Base-by-base conservation (phyloP, 371 early-diverging fungal species). In the Apophysomyces trapeziformis region DNA sequence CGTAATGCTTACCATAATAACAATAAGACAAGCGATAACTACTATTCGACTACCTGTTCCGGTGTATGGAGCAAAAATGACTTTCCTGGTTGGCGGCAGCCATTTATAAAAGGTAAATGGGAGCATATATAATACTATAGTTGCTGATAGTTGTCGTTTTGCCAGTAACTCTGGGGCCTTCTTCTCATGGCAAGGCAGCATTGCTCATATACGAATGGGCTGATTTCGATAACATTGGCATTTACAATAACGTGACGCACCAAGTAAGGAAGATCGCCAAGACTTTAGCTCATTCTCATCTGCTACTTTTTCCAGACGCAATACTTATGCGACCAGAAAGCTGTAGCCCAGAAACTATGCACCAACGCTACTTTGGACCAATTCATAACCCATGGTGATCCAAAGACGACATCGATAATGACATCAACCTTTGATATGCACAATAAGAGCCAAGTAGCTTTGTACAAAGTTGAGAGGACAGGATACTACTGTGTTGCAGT, bases 401-500 rank as follows among this genome's bases (percentile, higher is more conserved):
- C 44, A 8, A 71, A 75, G 14, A 72, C 69, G 7, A 72, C 80
- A 2, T 79, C 81, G 13, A 78, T 87, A 46, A 61, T 72, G 26
- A 81, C 85, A 1, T 57, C 72, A 7, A 72, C 68, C 7, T 67
- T 83, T 35, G 60, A 68, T 5, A 45, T 82, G 43, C 68, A 66
- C 18, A 68, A 70, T 14, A 47, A 71, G 5, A 70, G 74, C 12
- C 76, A 73, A 32, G 71, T 73, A 46, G 76, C 74, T 1, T 57
- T 78, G 12, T 93, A 89, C 69, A 75, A 74, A 38, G 85, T 91
- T 5, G 71, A 79, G 1, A 77, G 77, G 26, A 86, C 93, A 6
- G 93, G 93, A n/a, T 89, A 87, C 60, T 94, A 92, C 70, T 93
- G 94, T 70, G 84, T 88, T 35, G 81, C 78, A 35, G 63, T 83